These are phyloP conservation scores for Histomonas meleagridis DNA, from an alignment of 208 protist genomes.

Conservation along the genomic window DNA sequence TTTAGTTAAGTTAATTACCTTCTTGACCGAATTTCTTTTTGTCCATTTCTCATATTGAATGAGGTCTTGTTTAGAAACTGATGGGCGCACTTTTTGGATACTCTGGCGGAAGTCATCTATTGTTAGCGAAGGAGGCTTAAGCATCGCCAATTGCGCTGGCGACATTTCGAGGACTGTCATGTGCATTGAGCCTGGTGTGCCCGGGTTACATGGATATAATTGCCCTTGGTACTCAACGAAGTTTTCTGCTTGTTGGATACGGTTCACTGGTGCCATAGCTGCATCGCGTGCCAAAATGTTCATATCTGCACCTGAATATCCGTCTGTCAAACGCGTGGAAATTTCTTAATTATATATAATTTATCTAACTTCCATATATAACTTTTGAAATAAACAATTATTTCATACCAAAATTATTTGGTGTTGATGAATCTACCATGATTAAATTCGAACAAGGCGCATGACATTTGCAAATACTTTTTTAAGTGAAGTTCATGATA, in stretches of 20 bases:
- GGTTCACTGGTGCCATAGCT: slow-evolving; percentile 38
- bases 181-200: not conserved
- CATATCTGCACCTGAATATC: slow-evolving; percentile 49
- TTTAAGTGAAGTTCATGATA: no score
- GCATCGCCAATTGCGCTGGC: not conserved
- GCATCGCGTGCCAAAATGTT: slow-evolving; percentile 44
- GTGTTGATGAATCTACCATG: no score
- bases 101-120: not conserved
- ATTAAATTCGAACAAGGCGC: no score
- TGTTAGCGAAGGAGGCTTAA: not conserved
- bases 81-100: not conserved
- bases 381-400: no score
- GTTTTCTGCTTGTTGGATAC: not conserved
- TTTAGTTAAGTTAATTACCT: no score
- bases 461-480: no score
- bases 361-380: no score
- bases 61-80: not conserved
- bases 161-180: not conserved
- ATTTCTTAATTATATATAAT: no score
- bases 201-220: not conserved
- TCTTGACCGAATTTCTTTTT: slow-evolving; percentile 21
- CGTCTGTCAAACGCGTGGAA: no score
- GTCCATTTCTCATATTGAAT: not conserved
- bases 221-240: not conserved
- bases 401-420: no score